A percentile compares a stretch with the other conserved stretches of the same genome.
phyloP scores from a whole-genome alignment of 768 basidiomycete species.

The Lactifluus piperatus region DNA sequence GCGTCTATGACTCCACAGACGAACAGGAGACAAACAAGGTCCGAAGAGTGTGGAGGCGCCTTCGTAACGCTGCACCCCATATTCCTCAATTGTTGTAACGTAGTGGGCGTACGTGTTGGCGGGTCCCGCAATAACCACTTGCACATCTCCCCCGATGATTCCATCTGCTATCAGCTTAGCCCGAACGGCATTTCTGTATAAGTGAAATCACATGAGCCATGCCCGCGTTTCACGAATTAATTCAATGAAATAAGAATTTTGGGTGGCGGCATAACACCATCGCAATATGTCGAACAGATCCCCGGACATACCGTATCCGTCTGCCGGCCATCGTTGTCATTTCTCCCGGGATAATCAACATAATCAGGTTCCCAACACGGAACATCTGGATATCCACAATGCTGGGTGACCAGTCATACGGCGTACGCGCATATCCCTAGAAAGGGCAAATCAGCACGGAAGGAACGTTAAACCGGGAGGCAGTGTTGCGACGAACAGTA shows the following conservation, averaged over 20 bases:
- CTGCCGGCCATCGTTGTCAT: slow-evolving; percentile 78
- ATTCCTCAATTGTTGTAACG: slow-evolving; percentile 65
- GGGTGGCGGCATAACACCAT: slow-evolving; percentile 3
- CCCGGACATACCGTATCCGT: slow-evolving; percentile 48
- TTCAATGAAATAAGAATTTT: not conserved
- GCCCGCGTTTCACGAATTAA: not conserved
- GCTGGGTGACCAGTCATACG: slow-evolving; percentile 68
- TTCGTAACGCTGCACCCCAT: slow-evolving; percentile 68
- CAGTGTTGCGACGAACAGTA: slow-evolving; percentile 37
- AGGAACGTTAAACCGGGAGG: not conserved
- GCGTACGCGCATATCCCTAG: slow-evolving; percentile 54
- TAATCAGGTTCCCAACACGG: slow-evolving; percentile 67
- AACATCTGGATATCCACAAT: slow-evolving; percentile 73
- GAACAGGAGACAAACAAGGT: slow-evolving; percentile 41
- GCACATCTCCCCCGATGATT: slow-evolving; percentile 56
- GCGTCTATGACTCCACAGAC: slow-evolving; percentile 5
- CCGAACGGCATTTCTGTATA: slow-evolving; percentile 56
- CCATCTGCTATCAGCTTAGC: slow-evolving; percentile 52
- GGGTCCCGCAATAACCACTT: slow-evolving; percentile 74
- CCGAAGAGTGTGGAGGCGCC: slow-evolving; percentile 77
- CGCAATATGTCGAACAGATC: not conserved
- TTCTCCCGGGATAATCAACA: slow-evolving; percentile 70
- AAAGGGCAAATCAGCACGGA: slow-evolving; percentile 9
- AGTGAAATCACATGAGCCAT: not conserved
- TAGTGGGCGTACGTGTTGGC: slow-evolving; percentile 77